Percentiles rank a stretch among this genome's conserved stretches.
Evolutionary conservation across 345 rosid genomes (phyloP).

Genomic region (Microcos paniculata): DNA sequence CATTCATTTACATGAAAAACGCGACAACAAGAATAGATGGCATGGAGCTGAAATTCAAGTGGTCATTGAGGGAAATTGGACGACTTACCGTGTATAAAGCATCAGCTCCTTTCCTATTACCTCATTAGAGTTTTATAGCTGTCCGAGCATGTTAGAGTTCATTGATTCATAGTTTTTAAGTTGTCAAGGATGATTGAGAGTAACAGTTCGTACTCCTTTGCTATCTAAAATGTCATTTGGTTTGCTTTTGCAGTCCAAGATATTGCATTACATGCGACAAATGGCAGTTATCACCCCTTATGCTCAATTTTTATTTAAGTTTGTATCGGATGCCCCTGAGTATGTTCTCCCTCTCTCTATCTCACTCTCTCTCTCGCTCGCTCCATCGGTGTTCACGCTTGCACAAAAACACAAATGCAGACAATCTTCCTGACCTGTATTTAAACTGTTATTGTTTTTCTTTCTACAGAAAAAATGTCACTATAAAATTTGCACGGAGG

Average conservation of each 20-base stretch:
- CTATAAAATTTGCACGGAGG: slow-evolving; percentile 80
- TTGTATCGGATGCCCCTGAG: slow-evolving; percentile 76
- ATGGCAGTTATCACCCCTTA: slow-evolving; percentile 99
- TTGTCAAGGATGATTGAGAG: background rate
- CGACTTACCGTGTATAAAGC: slow-evolving; percentile 81
- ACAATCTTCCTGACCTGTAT: slow-evolving; percentile 6
- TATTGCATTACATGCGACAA: slow-evolving; percentile 96
- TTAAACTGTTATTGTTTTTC: slow-evolving; percentile 7
- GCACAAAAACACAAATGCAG: background rate
- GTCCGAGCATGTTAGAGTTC: background rate
- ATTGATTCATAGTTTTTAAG: slow-evolving; percentile 4
- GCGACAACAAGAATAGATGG: slow-evolving; percentile 64
- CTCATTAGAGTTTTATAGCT: slow-evolving; percentile 7
- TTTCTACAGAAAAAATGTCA: slow-evolving; percentile 69
- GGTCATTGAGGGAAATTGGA: slow-evolving; percentile 98
- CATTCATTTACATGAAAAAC: slow-evolving; percentile 85
- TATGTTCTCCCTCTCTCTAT: slow-evolving; percentile 45
- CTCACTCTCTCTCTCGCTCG: slow-evolving; percentile 36
- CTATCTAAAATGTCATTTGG: slow-evolving; percentile 15
- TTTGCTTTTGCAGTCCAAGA: slow-evolving; percentile 71
- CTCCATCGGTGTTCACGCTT: background rate
- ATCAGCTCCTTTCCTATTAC: background rate
- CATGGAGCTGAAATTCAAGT: slow-evolving; percentile 96
- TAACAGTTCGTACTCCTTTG: background rate
- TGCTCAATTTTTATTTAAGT: slow-evolving; percentile 83